phyloP scores from a whole-genome alignment of 306 rosid species.

The Cicer arietinum region DNA sequence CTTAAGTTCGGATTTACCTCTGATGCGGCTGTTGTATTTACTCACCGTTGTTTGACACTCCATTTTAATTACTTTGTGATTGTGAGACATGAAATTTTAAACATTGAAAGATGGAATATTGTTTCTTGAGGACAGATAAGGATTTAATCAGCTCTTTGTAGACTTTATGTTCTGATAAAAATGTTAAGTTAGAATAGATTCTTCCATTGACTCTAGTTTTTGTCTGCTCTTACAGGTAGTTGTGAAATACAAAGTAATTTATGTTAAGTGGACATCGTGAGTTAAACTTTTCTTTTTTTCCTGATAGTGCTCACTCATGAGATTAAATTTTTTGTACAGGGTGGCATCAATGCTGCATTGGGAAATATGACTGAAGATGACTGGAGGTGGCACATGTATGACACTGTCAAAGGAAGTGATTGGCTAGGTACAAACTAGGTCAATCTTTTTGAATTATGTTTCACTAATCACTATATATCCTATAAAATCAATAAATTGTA shows the following conservation, averaged over 20 bases:
- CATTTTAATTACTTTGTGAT: neutral
- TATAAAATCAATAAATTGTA: neutral
- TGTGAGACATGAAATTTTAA: slow-evolving; percentile 18
- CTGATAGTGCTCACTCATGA: slow-evolving; percentile 17
- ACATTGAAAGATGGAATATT: neutral
- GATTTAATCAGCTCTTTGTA: neutral
- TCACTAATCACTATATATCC: slow-evolving; percentile 16
- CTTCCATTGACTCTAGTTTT: neutral
- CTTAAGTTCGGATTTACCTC: neutral
- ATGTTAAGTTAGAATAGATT: slow-evolving; percentile 9
- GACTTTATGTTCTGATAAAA: neutral
- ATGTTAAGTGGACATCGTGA: slow-evolving; percentile 7
- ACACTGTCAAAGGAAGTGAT: slow-evolving; percentile 95
- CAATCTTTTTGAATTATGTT: slow-evolving; percentile 7
- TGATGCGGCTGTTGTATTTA: neutral
- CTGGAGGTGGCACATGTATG: slow-evolving; percentile 99
- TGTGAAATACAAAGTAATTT: slow-evolving; percentile 5
- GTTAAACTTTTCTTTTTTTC: neutral
- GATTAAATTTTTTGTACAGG: slow-evolving; percentile 52
- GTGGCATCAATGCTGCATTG: slow-evolving; percentile 95
- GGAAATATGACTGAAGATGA: slow-evolving; percentile 97
- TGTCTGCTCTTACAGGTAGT: slow-evolving; percentile 25
- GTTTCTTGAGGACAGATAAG: neutral
- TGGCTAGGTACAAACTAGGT: slow-evolving; percentile 67
- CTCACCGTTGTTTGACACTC: slow-evolving; percentile 30